phyloP scores from a whole-genome alignment of 345 rosid species.

The Acer saccharum region DNA sequence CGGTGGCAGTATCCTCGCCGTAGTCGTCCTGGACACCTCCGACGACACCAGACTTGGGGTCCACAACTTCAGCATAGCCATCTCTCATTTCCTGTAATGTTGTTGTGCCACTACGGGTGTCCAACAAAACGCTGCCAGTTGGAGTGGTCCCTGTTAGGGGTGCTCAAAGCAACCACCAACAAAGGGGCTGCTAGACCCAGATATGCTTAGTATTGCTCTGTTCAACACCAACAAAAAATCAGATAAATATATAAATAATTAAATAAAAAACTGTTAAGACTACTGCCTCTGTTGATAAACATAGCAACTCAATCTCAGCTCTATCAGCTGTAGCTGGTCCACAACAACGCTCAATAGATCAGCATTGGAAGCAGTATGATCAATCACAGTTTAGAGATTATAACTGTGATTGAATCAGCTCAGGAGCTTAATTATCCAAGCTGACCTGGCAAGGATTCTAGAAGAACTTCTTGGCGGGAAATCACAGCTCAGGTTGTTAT shows the following conservation, averaged over 20 bases:
- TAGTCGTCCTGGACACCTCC: constrained; percentile 68
- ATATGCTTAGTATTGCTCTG: constrained; percentile 53
- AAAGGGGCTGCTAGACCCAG: constrained; percentile 44
- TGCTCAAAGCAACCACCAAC: constrained; percentile 40
- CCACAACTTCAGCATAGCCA: constrained; percentile 43
- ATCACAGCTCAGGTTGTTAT: too few species aligned
- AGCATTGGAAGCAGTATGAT: too few species aligned
- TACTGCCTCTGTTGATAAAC: too few species aligned
- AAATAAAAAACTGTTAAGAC: too few species aligned
- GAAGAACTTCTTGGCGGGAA: too few species aligned
- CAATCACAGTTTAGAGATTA: too few species aligned
- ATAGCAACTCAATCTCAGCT: too few species aligned
- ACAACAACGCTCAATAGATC: too few species aligned
- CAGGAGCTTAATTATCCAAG: too few species aligned
- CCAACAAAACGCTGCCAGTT: constrained; percentile 49
- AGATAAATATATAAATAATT: neutral
- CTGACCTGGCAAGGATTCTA: too few species aligned
- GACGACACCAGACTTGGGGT: constrained; percentile 43
- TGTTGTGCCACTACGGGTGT: constrained; percentile 21
- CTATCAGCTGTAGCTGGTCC: too few species aligned
- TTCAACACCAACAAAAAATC: constrained; percentile 10
- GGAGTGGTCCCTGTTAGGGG: constrained; percentile 35
- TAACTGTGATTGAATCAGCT: too few species aligned
- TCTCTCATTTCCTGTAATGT: constrained; percentile 38
- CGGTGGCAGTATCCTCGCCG: constrained; percentile 72